Conservation (phyloP, 2,329 filamentous ascomycete genomes). For the Aureobasidium leucospermi region DNA sequence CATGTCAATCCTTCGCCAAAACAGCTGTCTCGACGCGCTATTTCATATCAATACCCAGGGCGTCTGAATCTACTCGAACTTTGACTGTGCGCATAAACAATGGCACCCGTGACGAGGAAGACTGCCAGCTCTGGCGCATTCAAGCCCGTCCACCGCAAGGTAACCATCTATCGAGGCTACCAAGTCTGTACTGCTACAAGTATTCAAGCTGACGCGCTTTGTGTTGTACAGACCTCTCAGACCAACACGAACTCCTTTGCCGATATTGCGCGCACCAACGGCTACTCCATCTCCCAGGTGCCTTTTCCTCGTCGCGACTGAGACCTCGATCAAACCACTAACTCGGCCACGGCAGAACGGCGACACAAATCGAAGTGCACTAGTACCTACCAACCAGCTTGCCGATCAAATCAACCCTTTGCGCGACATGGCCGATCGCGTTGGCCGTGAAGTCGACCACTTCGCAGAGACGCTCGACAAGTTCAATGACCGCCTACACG, state of each 20-base stretch:
- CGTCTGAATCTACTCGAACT: not conserved
- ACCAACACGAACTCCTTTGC: not conserved
- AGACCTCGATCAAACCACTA: not conserved
- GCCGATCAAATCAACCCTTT: conserved; percentile 51
- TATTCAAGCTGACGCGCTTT: not conserved
- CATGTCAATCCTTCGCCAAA: not conserved
- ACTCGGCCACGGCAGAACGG: not conserved
- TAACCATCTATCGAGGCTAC: not conserved
- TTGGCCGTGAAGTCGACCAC: conserved; percentile 74
- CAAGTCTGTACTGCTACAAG: too few species aligned
- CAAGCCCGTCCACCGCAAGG: conserved; percentile 14
- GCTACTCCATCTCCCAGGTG: not conserved
- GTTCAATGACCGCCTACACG: conserved; percentile 50
- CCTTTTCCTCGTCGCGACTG: not conserved
- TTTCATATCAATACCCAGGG: not conserved
- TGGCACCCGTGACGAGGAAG: conserved; percentile 11
- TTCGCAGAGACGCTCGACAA: conserved; percentile 79
- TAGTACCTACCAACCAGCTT: conserved; percentile 34
- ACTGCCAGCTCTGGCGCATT: not conserved
- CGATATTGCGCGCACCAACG: not conserved
- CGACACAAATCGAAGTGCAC: not conserved
- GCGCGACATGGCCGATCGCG: conserved; percentile 58
- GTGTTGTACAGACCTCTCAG: not conserved
- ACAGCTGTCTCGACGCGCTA: not conserved
- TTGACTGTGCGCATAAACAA: not conserved